Evolutionary conservation across 2,329 filamentous ascomycete genomes (phyloP), one percentile per base, ranked within the genome.

Genomic region (Orbilia brochopaga): DNA sequence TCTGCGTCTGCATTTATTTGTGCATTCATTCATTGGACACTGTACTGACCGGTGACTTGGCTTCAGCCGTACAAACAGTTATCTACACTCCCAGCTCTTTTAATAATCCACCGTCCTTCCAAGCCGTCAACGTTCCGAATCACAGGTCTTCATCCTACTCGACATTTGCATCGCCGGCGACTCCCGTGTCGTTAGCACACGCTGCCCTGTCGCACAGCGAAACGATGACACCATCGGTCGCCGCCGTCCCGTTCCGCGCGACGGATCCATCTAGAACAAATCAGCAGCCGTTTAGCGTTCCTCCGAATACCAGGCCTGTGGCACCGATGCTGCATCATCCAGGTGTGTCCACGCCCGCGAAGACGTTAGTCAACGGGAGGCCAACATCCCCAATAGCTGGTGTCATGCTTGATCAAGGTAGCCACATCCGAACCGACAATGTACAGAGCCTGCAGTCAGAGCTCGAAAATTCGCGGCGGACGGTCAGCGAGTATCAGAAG

Each of bases 251-350:
- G 15, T 70, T 70, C 52, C 59, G 59, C 40, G 59, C 66, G 50
- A 70, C 66, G 42, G 66, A 70, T 44, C 59, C 66, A n/a, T 70
- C 66, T 27, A 70, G 66, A 51, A 70, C 59, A 24, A 70, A 70
- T 56, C 66, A 70, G 55, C 66, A 70, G 42, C 66, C 66, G 8
- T 70, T 70, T 46, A 70, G 54, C 24, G 24, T 21, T 19, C 54
- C 53, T 40, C 66, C 66, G 27, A 55, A 64, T 59, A 64, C 35
- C 30, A 64, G 66, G 48, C 59, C 59, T 19, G 59, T 70, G 37
- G 59, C 59, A 11, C 59, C 66, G 24, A 70, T 70, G 35, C 46
- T 70, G 46, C 66, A 63, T 70, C 65, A 70, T 60, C 59, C 66
- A 70, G 66, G 66, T 70, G 61, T 54, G 66, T 70, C 66, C 55